Percentiles rank a stretch among this genome's conserved stretches.
These are phyloP conservation scores for Crithidia bombi DNA, from an alignment of 208 protist species.

Conservation along the genomic window DNA sequence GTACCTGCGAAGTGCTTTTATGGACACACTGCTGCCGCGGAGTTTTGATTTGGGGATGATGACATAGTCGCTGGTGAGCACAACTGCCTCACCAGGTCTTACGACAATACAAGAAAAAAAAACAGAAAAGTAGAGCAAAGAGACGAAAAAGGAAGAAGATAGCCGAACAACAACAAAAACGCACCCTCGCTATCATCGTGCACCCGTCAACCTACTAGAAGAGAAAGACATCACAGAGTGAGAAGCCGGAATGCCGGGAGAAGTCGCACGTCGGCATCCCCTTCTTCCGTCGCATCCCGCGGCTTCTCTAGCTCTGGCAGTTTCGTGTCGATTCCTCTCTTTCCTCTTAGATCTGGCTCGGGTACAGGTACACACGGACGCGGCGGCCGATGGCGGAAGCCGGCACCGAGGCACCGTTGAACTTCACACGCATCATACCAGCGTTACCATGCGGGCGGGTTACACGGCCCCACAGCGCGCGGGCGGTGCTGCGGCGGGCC, in stretches of 20 bases:
- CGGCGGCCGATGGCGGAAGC: constrained; percentile 95
- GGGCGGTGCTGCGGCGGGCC: constrained; percentile 88
- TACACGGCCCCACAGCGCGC: constrained; percentile 98
- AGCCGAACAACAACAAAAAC: constrained; percentile 11
- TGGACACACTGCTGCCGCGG: no score
- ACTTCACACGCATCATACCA: constrained; percentile 98
- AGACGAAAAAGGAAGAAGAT: constrained; percentile 26
- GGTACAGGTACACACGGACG: constrained; percentile 98
- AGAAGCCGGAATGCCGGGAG: no score
- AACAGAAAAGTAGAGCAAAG: constrained; percentile 18
- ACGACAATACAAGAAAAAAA: not conserved
- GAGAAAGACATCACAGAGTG: no score
- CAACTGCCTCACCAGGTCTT: not conserved
- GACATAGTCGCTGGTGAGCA: not conserved
- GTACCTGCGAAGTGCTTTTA: no score
- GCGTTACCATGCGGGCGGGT: constrained; percentile 97
- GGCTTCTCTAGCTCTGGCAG: not conserved
- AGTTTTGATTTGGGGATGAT: not conserved
- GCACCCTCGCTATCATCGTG: not conserved
- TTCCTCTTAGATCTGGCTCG: constrained; percentile 94
- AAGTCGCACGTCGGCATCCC: no score
- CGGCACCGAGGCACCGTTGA: constrained; percentile 95
- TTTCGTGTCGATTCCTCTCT: not conserved
- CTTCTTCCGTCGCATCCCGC: no score
- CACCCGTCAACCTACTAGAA: constrained; percentile 1